Percentiles rank a stretch among this genome's conserved stretches.
These are phyloP conservation scores for Ustilago nuda DNA, from an alignment of 1,284 basidiomycete genomes.

Conservation along the genomic window DNA sequence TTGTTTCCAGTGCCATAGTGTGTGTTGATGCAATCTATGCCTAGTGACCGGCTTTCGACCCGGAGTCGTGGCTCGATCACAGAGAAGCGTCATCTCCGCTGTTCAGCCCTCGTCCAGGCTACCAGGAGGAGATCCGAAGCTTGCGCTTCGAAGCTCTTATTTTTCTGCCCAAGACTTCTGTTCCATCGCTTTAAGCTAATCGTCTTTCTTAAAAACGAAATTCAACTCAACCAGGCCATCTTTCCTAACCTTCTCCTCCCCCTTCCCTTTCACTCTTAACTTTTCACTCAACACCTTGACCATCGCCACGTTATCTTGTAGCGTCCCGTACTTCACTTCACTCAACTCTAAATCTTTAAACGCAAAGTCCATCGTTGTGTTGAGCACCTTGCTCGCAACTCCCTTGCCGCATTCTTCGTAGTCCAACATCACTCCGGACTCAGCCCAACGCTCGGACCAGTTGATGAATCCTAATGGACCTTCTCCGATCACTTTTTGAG, in stretches of 20 bases:
- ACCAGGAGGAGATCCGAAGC: too few relatives aligned
- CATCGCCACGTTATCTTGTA: conserved; percentile 32
- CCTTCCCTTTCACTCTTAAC: conserved; percentile 21
- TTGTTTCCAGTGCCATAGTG: too few relatives aligned
- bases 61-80: too few relatives aligned
- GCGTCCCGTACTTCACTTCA: conserved; percentile 24
- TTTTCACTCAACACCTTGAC: conserved; percentile 28
- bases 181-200: conserved; percentile 13
- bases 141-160: background rate
- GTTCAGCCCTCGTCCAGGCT: too few relatives aligned
- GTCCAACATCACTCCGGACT: conserved; percentile 37
- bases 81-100: too few relatives aligned
- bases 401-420: conserved; percentile 17
- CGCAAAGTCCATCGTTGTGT: conserved; percentile 34
- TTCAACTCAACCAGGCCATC: conserved; percentile 26
- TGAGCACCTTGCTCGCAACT: conserved; percentile 24
- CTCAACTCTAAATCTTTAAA: conserved; percentile 30
- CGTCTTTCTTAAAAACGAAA: conserved; percentile 22
- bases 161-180: background rate
- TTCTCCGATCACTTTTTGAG: conserved; percentile 24
- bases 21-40: too few relatives aligned
- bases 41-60: too few relatives aligned
- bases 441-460: conserved; percentile 19
- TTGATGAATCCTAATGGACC: conserved; percentile 34
- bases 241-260: conserved; percentile 13